Percentiles rank a stretch among this genome's conserved stretches.
phyloP scores from a whole-genome alignment of 768 basidiomycete genomes.

The Phanerochaete sordida region DNA sequence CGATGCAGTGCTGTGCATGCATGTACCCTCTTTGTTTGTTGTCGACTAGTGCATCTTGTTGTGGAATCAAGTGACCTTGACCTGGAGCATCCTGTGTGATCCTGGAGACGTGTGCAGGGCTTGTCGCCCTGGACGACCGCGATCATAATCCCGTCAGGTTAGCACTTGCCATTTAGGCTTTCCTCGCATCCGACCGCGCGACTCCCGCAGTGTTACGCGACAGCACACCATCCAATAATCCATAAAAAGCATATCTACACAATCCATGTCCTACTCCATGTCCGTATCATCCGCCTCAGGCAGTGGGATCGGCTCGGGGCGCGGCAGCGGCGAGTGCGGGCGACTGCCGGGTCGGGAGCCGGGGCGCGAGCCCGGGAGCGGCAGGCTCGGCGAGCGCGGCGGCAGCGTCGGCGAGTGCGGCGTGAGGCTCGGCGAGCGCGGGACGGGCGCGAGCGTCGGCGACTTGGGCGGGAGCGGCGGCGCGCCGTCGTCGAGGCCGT shows the following conservation, averaged over 20 bases:
- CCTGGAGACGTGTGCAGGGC: too few species aligned
- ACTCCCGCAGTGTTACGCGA: too few species aligned
- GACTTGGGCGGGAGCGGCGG: background rate
- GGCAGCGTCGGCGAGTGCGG: background rate
- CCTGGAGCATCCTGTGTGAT: too few species aligned
- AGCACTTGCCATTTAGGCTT: too few species aligned
- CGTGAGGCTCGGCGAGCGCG: background rate
- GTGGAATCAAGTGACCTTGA: constrained; percentile 3
- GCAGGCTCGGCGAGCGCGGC: constrained; percentile 2
- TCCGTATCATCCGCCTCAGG: constrained; percentile 5
- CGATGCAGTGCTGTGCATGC: constrained; percentile 5
- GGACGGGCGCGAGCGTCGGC: background rate
- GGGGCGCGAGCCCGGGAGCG: constrained; percentile 1
- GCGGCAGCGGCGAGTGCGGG: constrained; percentile 2
- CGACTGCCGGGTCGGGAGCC: constrained; percentile 3
- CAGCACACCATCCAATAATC: too few species aligned
- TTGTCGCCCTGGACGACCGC: too few species aligned
- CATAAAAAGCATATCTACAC: background rate
- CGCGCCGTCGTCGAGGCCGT: background rate
- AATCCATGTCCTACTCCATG: background rate
- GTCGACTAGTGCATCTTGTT: constrained; percentile 1
- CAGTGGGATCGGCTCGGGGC: background rate
- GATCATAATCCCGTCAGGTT: too few species aligned
- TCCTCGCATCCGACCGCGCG: too few species aligned
- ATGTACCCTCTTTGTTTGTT: background rate